Evolutionary conservation across 2,329 filamentous ascomycete genomes (phyloP).

Genomic region (Emericellopsis atlantica): DNA sequence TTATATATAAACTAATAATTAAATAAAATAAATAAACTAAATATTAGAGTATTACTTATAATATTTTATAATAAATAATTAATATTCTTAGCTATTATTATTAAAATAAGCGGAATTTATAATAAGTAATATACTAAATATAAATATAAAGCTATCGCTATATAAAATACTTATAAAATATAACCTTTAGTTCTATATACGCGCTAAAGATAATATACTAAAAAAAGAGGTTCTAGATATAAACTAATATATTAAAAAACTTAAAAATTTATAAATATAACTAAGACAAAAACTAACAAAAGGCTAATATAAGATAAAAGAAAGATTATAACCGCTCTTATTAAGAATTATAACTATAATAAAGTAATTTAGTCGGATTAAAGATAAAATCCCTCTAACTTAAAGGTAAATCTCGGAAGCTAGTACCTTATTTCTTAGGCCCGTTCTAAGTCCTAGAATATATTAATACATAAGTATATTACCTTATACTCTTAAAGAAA

Average conservation of each 20-base stretch:
- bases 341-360: neutral
- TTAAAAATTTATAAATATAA: no score
- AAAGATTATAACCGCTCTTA: neutral
- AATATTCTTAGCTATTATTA: neutral
- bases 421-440: neutral
- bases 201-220: neutral
- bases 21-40: neutral
- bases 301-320: neutral
- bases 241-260: neutral
- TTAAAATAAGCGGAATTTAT: neutral
- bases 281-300: no score
- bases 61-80: neutral
- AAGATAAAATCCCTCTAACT: no score
- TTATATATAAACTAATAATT: neutral
- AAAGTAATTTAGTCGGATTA: no score
- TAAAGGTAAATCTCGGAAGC: no score
- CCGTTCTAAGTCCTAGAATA: no score
- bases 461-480: neutral
- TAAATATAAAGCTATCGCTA: no score
- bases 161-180: no score
- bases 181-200: neutral
- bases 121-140: no score
- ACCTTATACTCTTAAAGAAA: neutral
- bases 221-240: no score
- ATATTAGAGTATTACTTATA: neutral